Percentiles rank a stretch among this genome's conserved stretches.
Evolutionary conservation across 768 basidiomycete species (phyloP).

Genomic region (Suillus paluster): DNA sequence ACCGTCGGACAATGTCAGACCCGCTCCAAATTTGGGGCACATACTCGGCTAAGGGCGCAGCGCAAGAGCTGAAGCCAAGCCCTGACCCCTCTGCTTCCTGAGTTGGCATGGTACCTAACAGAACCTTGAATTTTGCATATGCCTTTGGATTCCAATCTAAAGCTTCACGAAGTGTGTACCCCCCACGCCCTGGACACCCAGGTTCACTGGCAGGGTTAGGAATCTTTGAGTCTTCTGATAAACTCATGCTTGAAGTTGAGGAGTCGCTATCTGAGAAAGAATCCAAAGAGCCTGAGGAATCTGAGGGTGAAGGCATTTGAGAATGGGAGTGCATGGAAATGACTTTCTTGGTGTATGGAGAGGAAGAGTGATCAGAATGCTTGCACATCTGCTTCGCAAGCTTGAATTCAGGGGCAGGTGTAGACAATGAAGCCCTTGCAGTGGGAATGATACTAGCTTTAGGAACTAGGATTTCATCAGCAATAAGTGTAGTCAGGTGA

Average conservation of each 20-base stretch:
- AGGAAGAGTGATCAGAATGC: background rate
- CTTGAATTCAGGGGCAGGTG: background rate
- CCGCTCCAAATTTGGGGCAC: no score
- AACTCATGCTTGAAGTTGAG: background rate
- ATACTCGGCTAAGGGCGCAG: no score
- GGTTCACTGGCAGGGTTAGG: constrained; percentile 30
- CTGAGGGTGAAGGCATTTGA: background rate
- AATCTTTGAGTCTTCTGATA: constrained; percentile 21
- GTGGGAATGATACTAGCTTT: background rate
- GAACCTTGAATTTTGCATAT: constrained; percentile 27
- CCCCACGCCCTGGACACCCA: constrained; percentile 25
- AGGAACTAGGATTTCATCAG: background rate
- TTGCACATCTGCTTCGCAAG: background rate
- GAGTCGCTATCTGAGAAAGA: constrained; percentile 3
- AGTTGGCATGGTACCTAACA: no score
- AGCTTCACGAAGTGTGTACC: constrained; percentile 27
- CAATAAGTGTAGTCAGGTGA: background rate
- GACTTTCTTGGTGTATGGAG: background rate
- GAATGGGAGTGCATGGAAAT: background rate
- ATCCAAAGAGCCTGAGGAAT: background rate
- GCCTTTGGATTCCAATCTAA: constrained; percentile 23
- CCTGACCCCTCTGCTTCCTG: no score
- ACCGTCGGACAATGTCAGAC: no score
- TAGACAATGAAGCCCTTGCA: background rate
- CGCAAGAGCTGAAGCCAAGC: no score